These are phyloP conservation scores for Heliamphora pulchella DNA, from an alignment of 179 eudicot genomes.

Conservation along the genomic window DNA sequence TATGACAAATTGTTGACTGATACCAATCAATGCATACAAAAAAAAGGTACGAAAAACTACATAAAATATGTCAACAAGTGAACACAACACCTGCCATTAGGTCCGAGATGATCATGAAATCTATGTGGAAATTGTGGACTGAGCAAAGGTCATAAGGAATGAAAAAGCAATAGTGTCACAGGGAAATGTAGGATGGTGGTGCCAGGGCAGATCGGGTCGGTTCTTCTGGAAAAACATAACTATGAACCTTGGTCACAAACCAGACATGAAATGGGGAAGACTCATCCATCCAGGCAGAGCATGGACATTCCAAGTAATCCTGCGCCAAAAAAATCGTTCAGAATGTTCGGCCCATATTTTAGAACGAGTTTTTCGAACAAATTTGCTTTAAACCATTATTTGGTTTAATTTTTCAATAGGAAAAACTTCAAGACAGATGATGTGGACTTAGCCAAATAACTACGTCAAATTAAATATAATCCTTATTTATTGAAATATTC, in stretches of 20 bases:
- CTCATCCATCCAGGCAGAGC: slow-evolving; percentile 60
- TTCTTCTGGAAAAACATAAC: slow-evolving; percentile 52
- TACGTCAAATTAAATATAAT: no score
- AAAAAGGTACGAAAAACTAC: neutral
- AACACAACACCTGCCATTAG: slow-evolving; percentile 74
- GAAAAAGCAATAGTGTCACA: slow-evolving; percentile 64
- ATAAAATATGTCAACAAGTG: slow-evolving; percentile 34
- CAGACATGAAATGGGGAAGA: slow-evolving; percentile 48
- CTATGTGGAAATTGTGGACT: slow-evolving; percentile 55
- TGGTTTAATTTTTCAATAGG: no score
- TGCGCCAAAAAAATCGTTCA: slow-evolving; percentile 70
- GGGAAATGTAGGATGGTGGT: slow-evolving; percentile 46
- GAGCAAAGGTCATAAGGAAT: slow-evolving; percentile 67
- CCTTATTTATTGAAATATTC: no score
- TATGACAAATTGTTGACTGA: neutral
- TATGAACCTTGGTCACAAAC: slow-evolving; percentile 54
- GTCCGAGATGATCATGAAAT: slow-evolving; percentile 54
- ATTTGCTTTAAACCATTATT: no score
- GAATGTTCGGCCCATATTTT: neutral
- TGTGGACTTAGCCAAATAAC: no score
- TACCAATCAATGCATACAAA: neutral
- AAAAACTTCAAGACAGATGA: no score
- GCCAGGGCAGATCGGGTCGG: slow-evolving; percentile 64
- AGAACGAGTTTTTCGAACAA: no score
- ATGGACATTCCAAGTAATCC: slow-evolving; percentile 43